These are phyloP conservation scores for Blastocystis hominis DNA, from an alignment of 352 stramenopile species.

Conservation along the genomic window DNA sequence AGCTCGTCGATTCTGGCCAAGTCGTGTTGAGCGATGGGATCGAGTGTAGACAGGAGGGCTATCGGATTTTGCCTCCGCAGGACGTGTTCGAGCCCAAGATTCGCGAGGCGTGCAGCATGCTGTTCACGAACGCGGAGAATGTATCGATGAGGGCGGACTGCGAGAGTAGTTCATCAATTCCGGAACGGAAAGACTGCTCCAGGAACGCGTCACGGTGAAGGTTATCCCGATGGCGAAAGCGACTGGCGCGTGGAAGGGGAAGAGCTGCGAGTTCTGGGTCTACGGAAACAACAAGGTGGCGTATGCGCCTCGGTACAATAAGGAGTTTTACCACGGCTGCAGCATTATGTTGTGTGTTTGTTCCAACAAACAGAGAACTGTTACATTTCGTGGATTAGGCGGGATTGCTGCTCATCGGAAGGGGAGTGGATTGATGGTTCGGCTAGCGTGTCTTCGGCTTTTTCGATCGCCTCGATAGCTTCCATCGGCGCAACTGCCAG, in stretches of 20 bases:
- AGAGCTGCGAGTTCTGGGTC: conserved; percentile 22
- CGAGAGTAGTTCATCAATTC: not conserved
- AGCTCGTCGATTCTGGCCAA: not conserved
- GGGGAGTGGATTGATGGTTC: not conserved
- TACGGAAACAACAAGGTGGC: conserved; percentile 30
- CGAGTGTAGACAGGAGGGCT: conserved; percentile 19
- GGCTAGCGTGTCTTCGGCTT: not conserved
- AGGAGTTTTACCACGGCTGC: conserved; percentile 43
- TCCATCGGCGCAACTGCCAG: conserved; percentile 37
- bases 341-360: conserved; percentile 32
- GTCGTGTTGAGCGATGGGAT: not conserved
- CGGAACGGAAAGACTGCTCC: conserved; percentile 9
- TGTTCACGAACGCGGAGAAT: conserved; percentile 25
- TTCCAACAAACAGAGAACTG: not conserved
- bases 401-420: not conserved
- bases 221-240: conserved; percentile 33
- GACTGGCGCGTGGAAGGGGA: conserved; percentile 28
- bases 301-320: not conserved
- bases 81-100: conserved; percentile 18
- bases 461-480: conserved; percentile 12
- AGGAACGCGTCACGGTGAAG: conserved; percentile 37
- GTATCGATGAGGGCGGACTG: not conserved
- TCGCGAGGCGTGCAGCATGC: not conserved
- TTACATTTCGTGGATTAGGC: conserved; percentile 51
- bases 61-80: conserved; percentile 26